Percentiles rank a stretch among this genome's conserved stretches.
phyloP scores from a whole-genome alignment of 352 stramenopile genomes.

The Globisporangium echinulatum region DNA sequence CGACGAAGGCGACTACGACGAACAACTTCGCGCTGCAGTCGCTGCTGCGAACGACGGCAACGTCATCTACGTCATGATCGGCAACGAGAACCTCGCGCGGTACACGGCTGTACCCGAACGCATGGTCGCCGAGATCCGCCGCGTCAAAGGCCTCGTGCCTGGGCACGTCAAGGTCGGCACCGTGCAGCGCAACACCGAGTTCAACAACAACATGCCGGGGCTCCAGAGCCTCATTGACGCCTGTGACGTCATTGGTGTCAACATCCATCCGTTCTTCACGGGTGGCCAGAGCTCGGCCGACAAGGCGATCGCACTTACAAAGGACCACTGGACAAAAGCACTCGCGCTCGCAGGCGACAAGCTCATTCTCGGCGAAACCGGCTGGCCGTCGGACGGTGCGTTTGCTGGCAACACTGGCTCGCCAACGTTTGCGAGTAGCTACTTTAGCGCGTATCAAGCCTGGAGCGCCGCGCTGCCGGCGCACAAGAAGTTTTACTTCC shows the following conservation, averaged over 20 bases:
- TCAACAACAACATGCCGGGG: constrained; percentile 26
- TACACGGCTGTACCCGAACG: constrained; percentile 21
- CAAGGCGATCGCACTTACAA: constrained; percentile 34
- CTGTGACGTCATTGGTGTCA: constrained; percentile 45
- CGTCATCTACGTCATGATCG: constrained; percentile 56
- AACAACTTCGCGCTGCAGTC: constrained; percentile 37
- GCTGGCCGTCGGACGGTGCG: constrained; percentile 37
- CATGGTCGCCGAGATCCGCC: constrained; percentile 44
- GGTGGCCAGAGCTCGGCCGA: constrained; percentile 17
- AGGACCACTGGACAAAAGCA: constrained; percentile 44
- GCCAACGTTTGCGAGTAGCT: constrained; percentile 25
- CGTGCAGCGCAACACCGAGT: constrained; percentile 61
- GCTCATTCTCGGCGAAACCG: constrained; percentile 46
- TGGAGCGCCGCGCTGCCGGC: constrained; percentile 41
- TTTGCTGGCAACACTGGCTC: constrained; percentile 30
- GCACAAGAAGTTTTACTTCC: constrained; percentile 66
- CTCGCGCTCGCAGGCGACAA: constrained; percentile 31
- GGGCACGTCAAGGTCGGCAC: constrained; percentile 49
- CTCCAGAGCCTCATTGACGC: constrained; percentile 32
- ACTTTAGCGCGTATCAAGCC: constrained; percentile 55
- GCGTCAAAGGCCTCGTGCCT: constrained; percentile 38
- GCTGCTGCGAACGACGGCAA: constrained; percentile 29
- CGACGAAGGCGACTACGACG: constrained; percentile 30
- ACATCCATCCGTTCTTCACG: constrained; percentile 60
- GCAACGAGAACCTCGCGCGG: constrained; percentile 57